A percentile compares a stretch with the other conserved stretches of the same genome.
These are phyloP conservation scores for Psilocybe cyanescens DNA, from an alignment of 768 basidiomycete genomes.

Conservation along the genomic window DNA sequence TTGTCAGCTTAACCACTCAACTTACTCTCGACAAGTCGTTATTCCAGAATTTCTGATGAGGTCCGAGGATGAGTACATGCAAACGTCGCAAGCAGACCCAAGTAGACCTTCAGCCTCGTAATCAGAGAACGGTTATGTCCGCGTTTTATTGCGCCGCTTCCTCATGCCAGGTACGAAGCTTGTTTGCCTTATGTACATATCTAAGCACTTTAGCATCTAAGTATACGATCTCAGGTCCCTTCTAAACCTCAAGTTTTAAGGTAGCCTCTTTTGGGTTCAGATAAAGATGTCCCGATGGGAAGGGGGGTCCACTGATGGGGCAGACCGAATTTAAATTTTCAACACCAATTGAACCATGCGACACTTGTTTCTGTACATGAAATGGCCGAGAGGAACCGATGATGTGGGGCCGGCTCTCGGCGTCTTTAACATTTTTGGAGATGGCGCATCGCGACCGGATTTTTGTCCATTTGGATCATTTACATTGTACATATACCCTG, in stretches of 20 bases:
- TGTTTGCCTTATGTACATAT: neutral
- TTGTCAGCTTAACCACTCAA: neutral
- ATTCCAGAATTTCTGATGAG: neutral
- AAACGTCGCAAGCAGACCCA: neutral
- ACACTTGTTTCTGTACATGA: constrained; percentile 2
- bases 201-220: neutral
- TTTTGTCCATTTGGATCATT: constrained; percentile 13
- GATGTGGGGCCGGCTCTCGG: constrained; percentile 6
- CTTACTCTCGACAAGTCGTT: neutral
- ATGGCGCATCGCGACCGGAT: constrained; percentile 16
- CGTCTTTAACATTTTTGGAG: constrained; percentile 4
- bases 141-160: neutral
- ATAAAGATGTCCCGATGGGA: constrained; percentile 12
- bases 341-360: constrained; percentile 5
- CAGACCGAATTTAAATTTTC: constrained; percentile 9
- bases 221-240: neutral
- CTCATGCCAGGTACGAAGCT: constrained; percentile 7
- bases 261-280: constrained; percentile 2
- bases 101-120: neutral
- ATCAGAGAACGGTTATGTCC: constrained; percentile 3
- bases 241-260: neutral
- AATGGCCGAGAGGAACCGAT: constrained; percentile 11
- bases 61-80: neutral
- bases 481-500: constrained; percentile 7
- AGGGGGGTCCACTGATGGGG: constrained; percentile 13